Evolutionary conservation across 768 basidiomycete species (phyloP), one percentile per base, ranked within the genome.

Genomic region (Leccinum pellstonianum): DNA sequence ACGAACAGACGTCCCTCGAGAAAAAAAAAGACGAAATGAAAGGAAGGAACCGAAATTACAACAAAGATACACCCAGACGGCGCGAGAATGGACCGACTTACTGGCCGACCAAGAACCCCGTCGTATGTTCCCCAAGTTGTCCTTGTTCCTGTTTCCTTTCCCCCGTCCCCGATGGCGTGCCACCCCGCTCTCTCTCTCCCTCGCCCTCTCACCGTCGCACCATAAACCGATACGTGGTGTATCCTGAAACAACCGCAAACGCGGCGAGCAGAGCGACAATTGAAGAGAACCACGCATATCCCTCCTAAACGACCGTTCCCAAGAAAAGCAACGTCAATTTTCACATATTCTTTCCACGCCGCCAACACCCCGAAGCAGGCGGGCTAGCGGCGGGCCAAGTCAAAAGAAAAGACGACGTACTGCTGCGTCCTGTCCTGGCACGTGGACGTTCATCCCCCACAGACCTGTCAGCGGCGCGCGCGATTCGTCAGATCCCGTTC

Each of bases 361-460:
- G 23, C 12, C 48, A 27, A 49, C 23, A 27, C 12, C 48, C 23
- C 23, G 6, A 49, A 27, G 19, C 43, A 46, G 43, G 5, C 19
- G 19, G 43, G 43, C 11, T 19, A n/a, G n/a, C 41, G n/a, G n/a
- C 41, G 41, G 41, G 43, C 11, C 19, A 21, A 46, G 19, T 52
- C 3, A 7, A 33, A 11, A 6, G 51, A 14, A 25, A 17, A 17
- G 52, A 17, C 2, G 19, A 56, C 70, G 54, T 43, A 84, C 86
- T 12, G 58, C 14, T 10, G 82, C 73, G 54, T 83, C 86, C 69
- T 97, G 82, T 0, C 95, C 95, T 0, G 97, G 97, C 1, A 99
- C 97, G 64, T 91, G 90, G 0, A 98, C 95, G 78, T 98, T 99
- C 96, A 98, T 98, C 12, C 96, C 95, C 95, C 94, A 96, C 14